Conservation (phyloP, 2,329 filamentous ascomycete genomes). For the Colletotrichum higginsianum region DNA sequence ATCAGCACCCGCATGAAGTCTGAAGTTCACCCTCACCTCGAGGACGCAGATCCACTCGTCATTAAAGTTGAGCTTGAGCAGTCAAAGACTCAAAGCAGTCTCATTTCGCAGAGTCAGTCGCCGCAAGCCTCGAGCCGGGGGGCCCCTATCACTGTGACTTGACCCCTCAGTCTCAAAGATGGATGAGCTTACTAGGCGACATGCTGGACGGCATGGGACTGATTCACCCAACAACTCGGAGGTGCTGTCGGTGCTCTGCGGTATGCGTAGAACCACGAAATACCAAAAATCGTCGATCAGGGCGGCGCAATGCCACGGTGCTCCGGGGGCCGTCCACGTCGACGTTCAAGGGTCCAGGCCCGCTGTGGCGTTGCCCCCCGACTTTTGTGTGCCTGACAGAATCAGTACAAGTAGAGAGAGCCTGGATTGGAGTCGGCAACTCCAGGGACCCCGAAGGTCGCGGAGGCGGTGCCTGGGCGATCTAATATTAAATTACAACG, state of each 20-base stretch:
- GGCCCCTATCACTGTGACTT: not conserved
- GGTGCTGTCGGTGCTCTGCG: too few relatives aligned
- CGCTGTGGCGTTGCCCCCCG: conserved; percentile 12
- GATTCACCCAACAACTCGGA: not conserved
- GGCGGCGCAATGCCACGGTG: not conserved
- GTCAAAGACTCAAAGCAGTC: not conserved
- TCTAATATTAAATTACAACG: not conserved
- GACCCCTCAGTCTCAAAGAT: not conserved
- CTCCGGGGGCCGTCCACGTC: conserved; percentile 9
- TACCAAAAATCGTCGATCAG: too few relatives aligned
- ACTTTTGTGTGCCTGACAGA: not conserved
- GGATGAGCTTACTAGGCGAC: not conserved
- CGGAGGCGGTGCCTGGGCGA: not conserved
- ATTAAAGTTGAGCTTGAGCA: not conserved
- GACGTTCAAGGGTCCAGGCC: conserved; percentile 24
- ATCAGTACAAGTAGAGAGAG: not conserved
- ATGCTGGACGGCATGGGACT: not conserved
- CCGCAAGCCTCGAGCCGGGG: not conserved
- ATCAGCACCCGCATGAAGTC: conserved; percentile 25
- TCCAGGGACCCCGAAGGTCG: conserved; percentile 13
- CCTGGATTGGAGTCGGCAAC: conserved; percentile 1
- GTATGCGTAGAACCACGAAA: too few relatives aligned
- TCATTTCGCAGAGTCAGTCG: conserved; percentile 22
- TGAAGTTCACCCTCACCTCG: conserved; percentile 14
- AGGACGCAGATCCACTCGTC: not conserved